Evolutionary conservation across 352 stramenopile genomes (phyloP).

Genomic region (Phytophthora multivora): DNA sequence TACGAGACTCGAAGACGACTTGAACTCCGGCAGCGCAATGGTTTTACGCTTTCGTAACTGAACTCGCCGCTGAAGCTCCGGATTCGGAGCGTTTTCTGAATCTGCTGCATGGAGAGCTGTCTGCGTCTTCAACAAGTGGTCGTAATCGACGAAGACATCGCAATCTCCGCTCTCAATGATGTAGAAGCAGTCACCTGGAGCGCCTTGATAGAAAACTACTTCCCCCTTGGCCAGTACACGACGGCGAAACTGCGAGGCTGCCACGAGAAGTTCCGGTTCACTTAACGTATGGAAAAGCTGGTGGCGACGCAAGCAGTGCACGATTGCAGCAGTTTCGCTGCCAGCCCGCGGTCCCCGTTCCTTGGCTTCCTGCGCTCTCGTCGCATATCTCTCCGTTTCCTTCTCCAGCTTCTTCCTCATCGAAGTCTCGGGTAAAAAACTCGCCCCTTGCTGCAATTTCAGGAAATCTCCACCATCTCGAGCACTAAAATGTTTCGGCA

Average conservation of each 20-base stretch:
- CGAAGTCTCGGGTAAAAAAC: slow-evolving; percentile 74
- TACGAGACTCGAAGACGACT: slow-evolving; percentile 60
- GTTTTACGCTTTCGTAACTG: slow-evolving; percentile 70
- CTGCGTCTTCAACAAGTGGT: slow-evolving; percentile 59
- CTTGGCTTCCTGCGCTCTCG: slow-evolving; percentile 35
- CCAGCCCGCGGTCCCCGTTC: slow-evolving; percentile 36
- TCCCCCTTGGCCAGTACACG: slow-evolving; percentile 60
- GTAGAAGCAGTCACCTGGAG: slow-evolving; percentile 78
- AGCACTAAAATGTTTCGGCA: slow-evolving; percentile 86
- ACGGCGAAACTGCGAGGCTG: slow-evolving; percentile 66
- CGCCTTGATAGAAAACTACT: slow-evolving; percentile 88
- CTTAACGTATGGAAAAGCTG: slow-evolving; percentile 83
- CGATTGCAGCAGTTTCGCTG: slow-evolving; percentile 52
- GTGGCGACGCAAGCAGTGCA: slow-evolving; percentile 74
- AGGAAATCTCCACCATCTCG: slow-evolving; percentile 63
- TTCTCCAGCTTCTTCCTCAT: slow-evolving; percentile 46
- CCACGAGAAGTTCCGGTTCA: slow-evolving; percentile 61
- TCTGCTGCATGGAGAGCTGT: slow-evolving; percentile 25
- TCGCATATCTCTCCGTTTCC: slow-evolving; percentile 37
- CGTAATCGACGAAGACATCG: slow-evolving; percentile 86
- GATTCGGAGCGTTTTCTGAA: slow-evolving; percentile 12
- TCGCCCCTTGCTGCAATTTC: slow-evolving; percentile 77
- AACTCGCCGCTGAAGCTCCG: slow-evolving; percentile 18
- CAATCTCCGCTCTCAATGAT: slow-evolving; percentile 81
- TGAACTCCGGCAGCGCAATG: slow-evolving; percentile 71